Evolutionary conservation across 129 eudicot species (phyloP).

Genomic region (Arctium minus): DNA sequence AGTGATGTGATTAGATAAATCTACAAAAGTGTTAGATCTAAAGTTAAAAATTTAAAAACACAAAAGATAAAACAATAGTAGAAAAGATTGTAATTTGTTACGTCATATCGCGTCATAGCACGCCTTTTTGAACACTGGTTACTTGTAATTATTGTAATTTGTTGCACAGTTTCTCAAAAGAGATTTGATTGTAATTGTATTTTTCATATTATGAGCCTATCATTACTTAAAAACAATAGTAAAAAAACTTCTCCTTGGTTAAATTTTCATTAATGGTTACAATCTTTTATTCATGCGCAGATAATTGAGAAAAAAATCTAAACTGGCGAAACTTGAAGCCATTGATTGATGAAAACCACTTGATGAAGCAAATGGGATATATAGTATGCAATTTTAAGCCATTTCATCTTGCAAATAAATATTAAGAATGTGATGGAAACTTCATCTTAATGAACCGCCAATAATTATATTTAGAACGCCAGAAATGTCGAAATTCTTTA

Average conservation of each 20-base stretch:
- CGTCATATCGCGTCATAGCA: no score
- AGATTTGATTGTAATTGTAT: no score
- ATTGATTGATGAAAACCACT: constrained; percentile 88
- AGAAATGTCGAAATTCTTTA: background rate
- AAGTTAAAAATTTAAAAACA: no score
- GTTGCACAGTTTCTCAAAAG: background rate
- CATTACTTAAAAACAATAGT: background rate
- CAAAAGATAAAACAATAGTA: no score
- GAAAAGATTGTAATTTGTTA: no score
- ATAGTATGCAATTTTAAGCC: constrained; percentile 35
- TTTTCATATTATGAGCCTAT: background rate
- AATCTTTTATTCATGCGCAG: constrained; percentile 31
- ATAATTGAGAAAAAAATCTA: constrained; percentile 60
- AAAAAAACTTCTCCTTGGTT: background rate
- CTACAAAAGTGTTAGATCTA: no score
- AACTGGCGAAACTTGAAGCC: constrained; percentile 71
- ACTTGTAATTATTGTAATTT: background rate
- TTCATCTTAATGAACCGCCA: background rate
- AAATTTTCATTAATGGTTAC: background rate
- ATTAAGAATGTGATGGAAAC: background rate
- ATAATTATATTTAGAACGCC: background rate
- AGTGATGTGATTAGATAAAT: no score
- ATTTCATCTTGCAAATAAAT: background rate
- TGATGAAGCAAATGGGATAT: constrained; percentile 97
- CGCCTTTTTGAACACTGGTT: background rate